These are phyloP conservation scores for Phaeosphaeriaceae sp. DNA, from an alignment of 2,329 filamentous ascomycete genomes.

Conservation along the genomic window DNA sequence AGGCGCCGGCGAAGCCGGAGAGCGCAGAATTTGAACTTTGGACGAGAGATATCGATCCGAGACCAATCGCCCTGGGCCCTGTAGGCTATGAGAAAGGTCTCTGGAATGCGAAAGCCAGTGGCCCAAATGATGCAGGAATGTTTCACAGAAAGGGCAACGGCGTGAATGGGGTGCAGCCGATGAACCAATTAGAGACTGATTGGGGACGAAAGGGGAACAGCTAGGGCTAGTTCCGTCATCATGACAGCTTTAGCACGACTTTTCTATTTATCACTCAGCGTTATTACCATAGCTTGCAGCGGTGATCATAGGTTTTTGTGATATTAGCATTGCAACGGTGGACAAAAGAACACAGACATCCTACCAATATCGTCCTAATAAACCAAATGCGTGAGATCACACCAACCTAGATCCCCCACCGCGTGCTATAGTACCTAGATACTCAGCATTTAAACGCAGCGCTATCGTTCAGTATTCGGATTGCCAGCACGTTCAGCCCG, in stretches of 20 bases:
- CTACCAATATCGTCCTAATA: neutral
- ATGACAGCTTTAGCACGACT: too few species aligned
- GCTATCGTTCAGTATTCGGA: neutral
- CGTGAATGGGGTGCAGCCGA: neutral
- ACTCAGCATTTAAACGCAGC: neutral
- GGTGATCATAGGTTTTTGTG: neutral
- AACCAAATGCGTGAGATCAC: too few species aligned
- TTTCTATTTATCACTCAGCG: too few species aligned
- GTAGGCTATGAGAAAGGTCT: constrained; percentile 5
- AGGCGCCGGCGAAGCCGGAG: constrained; percentile 4
- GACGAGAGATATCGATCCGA: constrained; percentile 5
- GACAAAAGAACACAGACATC: neutral
- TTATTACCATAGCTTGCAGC: too few species aligned
- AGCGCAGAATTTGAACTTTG: constrained; percentile 6
- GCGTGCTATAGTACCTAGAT: neutral
- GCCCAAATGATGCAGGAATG: neutral
- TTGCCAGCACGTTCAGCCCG: neutral
- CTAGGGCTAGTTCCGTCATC: too few species aligned
- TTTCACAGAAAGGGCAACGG: neutral
- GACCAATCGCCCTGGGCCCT: constrained; percentile 2
- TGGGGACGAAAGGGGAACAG: too few species aligned
- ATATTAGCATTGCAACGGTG: neutral
- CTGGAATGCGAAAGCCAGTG: neutral
- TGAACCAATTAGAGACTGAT: too few species aligned
- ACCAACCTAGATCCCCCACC: neutral